Conservation (phyloP, 2,329 filamentous ascomycete species). For the Fusarium albosuccineum region DNA sequence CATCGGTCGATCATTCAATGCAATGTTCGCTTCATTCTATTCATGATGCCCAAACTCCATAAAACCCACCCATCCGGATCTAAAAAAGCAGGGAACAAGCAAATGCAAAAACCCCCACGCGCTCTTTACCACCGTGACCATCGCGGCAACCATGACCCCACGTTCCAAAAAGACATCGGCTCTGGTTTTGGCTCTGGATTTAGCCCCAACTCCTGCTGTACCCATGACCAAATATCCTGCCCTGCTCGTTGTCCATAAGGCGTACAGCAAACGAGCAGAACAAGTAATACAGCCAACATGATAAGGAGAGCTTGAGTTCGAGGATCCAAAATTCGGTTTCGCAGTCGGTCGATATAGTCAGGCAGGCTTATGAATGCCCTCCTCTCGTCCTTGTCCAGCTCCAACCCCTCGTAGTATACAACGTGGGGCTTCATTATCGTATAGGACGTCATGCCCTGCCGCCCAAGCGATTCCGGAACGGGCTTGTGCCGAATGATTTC, state of each 20-base stretch:
- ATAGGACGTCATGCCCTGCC: conserved; percentile 33
- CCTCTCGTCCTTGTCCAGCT: conserved; percentile 39
- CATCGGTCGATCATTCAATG: not conserved
- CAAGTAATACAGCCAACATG: conserved; percentile 19
- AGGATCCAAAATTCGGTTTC: conserved; percentile 27
- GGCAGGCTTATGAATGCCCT: conserved; percentile 33
- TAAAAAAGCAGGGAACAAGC: conserved; percentile 2
- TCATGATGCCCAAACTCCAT: conserved; percentile 7
- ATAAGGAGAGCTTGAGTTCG: conserved; percentile 21
- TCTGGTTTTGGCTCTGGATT: not conserved
- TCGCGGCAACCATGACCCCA: not conserved
- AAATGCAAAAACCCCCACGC: conserved; percentile 19
- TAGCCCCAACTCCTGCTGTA: not conserved
- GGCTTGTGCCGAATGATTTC: conserved; percentile 41
- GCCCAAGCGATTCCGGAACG: conserved; percentile 9
- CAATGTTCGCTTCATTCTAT: not conserved
- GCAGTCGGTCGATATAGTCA: conserved; percentile 38
- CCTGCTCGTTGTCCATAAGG: conserved; percentile 21
- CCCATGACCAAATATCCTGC: conserved; percentile 6
- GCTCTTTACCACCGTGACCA: not conserved
- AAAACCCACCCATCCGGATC: not conserved
- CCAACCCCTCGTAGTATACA: conserved; percentile 48
- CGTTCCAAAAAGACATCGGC: not conserved
- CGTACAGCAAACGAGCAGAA: conserved; percentile 16
- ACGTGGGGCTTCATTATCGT: conserved; percentile 45